Percentiles rank a stretch among this genome's conserved stretches.
phyloP scores from a whole-genome alignment of 805 yeast species.

The Deakozyma indianensis region DNA sequence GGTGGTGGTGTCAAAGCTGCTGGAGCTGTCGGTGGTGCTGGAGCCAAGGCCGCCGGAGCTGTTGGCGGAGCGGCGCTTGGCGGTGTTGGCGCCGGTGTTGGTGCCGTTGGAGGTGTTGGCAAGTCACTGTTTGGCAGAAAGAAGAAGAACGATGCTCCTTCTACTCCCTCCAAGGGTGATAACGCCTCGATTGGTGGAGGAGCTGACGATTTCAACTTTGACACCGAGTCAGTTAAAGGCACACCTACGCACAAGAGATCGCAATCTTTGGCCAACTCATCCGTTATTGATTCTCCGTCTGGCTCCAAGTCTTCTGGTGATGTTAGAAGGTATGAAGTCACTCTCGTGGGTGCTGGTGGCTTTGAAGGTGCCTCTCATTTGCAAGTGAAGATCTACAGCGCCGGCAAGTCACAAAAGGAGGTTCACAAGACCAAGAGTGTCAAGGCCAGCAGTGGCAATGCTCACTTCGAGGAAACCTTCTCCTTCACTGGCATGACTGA shows the following conservation, averaged over 20 bases:
- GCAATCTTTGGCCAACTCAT: not conserved
- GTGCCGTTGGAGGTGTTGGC: slow-evolving; percentile 26
- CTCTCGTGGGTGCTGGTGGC: slow-evolving; percentile 13
- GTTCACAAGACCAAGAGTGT: slow-evolving; percentile 48
- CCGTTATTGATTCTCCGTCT: slow-evolving; percentile 1
- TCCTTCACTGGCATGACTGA: slow-evolving; percentile 54
- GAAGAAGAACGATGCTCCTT: slow-evolving; percentile 5
- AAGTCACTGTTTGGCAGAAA: slow-evolving; percentile 27
- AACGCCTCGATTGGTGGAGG: slow-evolving; percentile 9
- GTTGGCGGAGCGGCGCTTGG: slow-evolving; percentile 27
- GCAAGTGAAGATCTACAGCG: slow-evolving; percentile 34
- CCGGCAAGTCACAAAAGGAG: slow-evolving; percentile 33
- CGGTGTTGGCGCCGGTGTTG: slow-evolving; percentile 25
- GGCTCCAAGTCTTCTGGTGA: slow-evolving; percentile 6
- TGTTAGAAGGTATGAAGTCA: slow-evolving; percentile 4
- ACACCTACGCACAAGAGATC: slow-evolving; percentile 1
- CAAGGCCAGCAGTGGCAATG: slow-evolving; percentile 34
- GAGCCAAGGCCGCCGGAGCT: slow-evolving; percentile 25
- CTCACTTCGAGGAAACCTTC: slow-evolving; percentile 36
- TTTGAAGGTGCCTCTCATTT: slow-evolving; percentile 14
- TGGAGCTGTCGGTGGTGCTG: slow-evolving; percentile 33
- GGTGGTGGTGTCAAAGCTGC: slow-evolving; percentile 40
- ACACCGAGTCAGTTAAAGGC: slow-evolving; percentile 4
- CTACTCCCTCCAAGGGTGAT: slow-evolving; percentile 4
- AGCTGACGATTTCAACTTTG: slow-evolving; percentile 6